A percentile compares a stretch with the other conserved stretches of the same genome.
These are phyloP conservation scores for Rutstroemia sydowiana DNA, from an alignment of 2,329 filamentous ascomycete genomes.

Conservation along the genomic window DNA sequence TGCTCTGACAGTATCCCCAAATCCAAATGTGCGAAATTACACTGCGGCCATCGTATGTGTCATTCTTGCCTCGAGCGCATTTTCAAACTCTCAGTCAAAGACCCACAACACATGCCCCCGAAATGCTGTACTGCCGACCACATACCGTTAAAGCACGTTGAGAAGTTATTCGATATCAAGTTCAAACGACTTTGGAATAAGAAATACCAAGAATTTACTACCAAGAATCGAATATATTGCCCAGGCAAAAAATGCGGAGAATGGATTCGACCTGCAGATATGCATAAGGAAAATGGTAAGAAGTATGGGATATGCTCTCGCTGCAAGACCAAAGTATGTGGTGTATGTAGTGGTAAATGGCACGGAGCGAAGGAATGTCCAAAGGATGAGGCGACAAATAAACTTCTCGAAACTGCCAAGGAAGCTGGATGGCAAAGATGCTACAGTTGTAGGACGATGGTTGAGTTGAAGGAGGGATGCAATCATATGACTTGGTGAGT, in stretches of 20 bases:
- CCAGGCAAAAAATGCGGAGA: slow-evolving; percentile 65
- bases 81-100: slow-evolving; percentile 68
- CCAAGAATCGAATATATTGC: slow-evolving; percentile 71
- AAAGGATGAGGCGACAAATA: slow-evolving; percentile 58
- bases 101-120: slow-evolving; percentile 78
- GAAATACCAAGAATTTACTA: slow-evolving; percentile 70
- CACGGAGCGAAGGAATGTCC: slow-evolving; percentile 65
- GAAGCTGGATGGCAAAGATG: slow-evolving; percentile 69
- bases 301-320: slow-evolving; percentile 62
- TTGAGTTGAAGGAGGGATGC: slow-evolving; percentile 75
- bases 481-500: slow-evolving; percentile 83
- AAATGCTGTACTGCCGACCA: slow-evolving; percentile 67
- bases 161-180: slow-evolving; percentile 61
- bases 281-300: slow-evolving; percentile 52
- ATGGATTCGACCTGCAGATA: slow-evolving; percentile 69
- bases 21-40: slow-evolving; percentile 60
- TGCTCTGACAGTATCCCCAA: slow-evolving; percentile 62
- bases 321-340: slow-evolving; percentile 71
- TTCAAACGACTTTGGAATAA: slow-evolving; percentile 78
- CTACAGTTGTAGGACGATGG: slow-evolving; percentile 63
- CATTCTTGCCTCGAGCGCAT: slow-evolving; percentile 64
- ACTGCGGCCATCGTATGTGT: slow-evolving; percentile 79
- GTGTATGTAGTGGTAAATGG: slow-evolving; percentile 64
- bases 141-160: slow-evolving; percentile 71
- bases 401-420: slow-evolving; percentile 57